A percentile compares a stretch with the other conserved stretches of the same genome.
These are phyloP conservation scores for Escallonia herrerae DNA, from an alignment of 129 eudicot species.

Conservation along the genomic window DNA sequence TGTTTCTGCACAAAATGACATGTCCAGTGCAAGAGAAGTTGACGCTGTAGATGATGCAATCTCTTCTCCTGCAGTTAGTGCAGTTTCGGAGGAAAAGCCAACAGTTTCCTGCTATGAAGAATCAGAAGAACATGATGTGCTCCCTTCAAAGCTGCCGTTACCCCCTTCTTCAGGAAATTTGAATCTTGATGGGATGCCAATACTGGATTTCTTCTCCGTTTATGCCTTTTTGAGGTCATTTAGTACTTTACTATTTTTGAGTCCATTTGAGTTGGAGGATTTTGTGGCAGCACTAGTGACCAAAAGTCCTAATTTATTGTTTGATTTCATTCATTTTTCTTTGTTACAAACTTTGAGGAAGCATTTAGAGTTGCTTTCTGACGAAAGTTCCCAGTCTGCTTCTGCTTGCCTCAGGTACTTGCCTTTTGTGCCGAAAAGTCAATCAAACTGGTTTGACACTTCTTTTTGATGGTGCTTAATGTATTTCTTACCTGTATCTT, in stretches of 20 bases:
- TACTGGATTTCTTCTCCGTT: conserved; percentile 65
- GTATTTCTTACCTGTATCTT: conserved; percentile 7
- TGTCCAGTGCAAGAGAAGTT: conserved; percentile 3
- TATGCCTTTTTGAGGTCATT: conserved; percentile 87
- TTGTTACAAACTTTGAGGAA: conserved; percentile 64
- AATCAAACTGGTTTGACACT: conserved; percentile 1
- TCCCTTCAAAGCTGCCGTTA: conserved; percentile 47
- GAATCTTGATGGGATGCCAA: conserved; percentile 53
- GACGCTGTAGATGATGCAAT: conserved; percentile 24
- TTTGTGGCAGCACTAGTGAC: conserved; percentile 66
- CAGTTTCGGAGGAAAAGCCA: conserved; percentile 44
- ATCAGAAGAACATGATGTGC: conserved; percentile 20
- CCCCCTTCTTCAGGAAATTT: conserved; percentile 66
- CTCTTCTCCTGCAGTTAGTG: conserved; percentile 45
- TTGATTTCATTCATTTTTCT: conserved; percentile 80
- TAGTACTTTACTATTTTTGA: conserved; percentile 65
- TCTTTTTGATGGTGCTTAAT: conserved; percentile 3
- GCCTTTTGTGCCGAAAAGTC: neutral
- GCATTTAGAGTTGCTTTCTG: conserved; percentile 64
- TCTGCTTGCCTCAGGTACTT: conserved; percentile 72
- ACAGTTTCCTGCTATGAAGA: conserved; percentile 24
- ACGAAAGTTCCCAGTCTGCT: conserved; percentile 54
- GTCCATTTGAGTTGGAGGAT: conserved; percentile 86
- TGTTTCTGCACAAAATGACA: conserved; percentile 25
- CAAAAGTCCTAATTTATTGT: conserved; percentile 49